These are phyloP conservation scores for Camelina laxa DNA, from an alignment of 345 rosid species.

Conservation along the genomic window DNA sequence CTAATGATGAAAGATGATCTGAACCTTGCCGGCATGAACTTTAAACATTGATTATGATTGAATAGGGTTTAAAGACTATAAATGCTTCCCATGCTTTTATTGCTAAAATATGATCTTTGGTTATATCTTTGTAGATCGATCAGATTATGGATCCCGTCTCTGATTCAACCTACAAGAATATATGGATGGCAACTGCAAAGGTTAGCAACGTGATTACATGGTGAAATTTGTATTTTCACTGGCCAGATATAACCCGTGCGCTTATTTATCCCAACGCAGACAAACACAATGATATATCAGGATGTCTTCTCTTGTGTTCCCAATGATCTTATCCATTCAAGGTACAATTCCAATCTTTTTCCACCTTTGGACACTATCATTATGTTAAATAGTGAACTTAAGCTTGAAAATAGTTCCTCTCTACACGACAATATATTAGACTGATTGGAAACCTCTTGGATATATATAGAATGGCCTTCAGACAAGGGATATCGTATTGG, in stretches of 20 bases:
- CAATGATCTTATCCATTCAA: slow-evolving; percentile 83
- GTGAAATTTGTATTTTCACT: neutral
- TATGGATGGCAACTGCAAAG: slow-evolving; percentile 90
- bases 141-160: slow-evolving; percentile 78
- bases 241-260: slow-evolving; percentile 19
- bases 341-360: slow-evolving; percentile 49
- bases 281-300: slow-evolving; percentile 81
- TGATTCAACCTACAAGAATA: slow-evolving; percentile 84
- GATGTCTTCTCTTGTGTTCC: slow-evolving; percentile 94
- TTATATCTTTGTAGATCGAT: slow-evolving; percentile 56
- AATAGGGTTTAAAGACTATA: slow-evolving; percentile 24
- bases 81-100: neutral
- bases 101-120: slow-evolving; percentile 8
- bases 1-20: slow-evolving; percentile 8
- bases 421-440: neutral
- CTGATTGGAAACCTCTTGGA: slow-evolving; percentile 20
- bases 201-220: slow-evolving; percentile 48
- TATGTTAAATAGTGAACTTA: neutral
- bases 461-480: slow-evolving; percentile 46
- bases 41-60: slow-evolving; percentile 15
- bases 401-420: neutral
- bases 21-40: slow-evolving; percentile 17
- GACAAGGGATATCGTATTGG: slow-evolving; percentile 69
- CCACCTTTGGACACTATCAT: neutral
- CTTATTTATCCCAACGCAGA: slow-evolving; percentile 53